Evolutionary conservation across 768 basidiomycete genomes (phyloP), one percentile per base, ranked within the genome.

Genomic region (Lentinula detonsa): DNA sequence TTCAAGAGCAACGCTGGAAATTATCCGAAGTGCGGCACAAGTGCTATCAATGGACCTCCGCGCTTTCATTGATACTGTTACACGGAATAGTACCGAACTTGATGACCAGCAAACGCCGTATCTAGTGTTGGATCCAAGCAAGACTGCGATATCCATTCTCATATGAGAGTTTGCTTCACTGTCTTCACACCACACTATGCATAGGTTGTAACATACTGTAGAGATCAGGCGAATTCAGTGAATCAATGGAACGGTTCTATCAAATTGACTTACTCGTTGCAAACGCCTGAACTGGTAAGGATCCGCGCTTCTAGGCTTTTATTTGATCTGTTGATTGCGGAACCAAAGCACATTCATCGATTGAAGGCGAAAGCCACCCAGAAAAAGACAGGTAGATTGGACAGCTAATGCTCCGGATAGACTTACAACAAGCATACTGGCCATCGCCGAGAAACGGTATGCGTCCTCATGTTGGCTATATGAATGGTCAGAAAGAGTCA

Each of bases 81-180:
- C 15, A n/a, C 34, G 57, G 53, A 57, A 65, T 45, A 71, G 68
- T 33, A 45, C 57, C 21, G 64, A 70, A 56, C 62, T 73, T 13
- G 72, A 72, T 63, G 72, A 73, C 52, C 69, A 73, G 58, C 62
- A 62, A 57, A 71, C 68, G 9, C 68, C 68, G 10, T 73, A 73
- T 46, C 45, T 59, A 39, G 72, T 73, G 16, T 45, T 73, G 63
- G 67, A 71, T 61, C 72, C 72, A 5, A 61, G 59, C 9, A 54
- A 42, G 31, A 69, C 68, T 18, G 70, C 71, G 13, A 65, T 65
- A 39, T 69, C 71, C 1, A 72, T 73, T 51, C 60, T 72, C 31
- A 72, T 71, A 48, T 71, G 58, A 57, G 45, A 37, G 37, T 11
- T 23, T 23, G 23, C 23, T 23, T 23, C 23, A 23, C 23, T 23